Evolutionary conservation across 176 grass and related monocot species (phyloP).

Genomic region (Oryza meyeriana): DNA sequence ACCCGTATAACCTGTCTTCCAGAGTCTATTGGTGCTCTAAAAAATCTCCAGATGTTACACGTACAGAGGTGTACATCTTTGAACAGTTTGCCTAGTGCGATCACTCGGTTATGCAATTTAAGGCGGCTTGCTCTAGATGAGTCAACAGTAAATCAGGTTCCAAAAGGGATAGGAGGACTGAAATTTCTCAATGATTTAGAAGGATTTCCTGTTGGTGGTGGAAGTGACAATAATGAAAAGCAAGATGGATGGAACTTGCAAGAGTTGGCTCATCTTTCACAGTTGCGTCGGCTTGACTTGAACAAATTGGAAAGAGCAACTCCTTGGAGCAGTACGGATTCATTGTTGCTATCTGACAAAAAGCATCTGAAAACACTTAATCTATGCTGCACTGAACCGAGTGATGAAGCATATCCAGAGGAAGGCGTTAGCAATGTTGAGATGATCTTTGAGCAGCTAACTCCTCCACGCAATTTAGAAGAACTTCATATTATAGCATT

Average conservation of each 20-base stretch:
- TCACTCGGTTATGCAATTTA: neutral
- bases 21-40: neutral
- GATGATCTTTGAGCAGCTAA: conserved; percentile 20
- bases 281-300: neutral
- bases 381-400: neutral
- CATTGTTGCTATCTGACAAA: conserved; percentile 15
- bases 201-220: neutral
- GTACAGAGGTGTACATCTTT: neutral
- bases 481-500: neutral
- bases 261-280: conserved; percentile 9
- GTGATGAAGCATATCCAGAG: neutral
- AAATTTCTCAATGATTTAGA: neutral
- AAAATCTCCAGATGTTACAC: neutral
- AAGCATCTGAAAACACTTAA: neutral
- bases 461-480: conserved; percentile 3
- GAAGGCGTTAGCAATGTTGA: conserved; percentile 17
- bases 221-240: neutral
- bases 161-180: neutral
- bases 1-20: neutral
- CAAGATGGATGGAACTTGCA: conserved; percentile 26
- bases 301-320: conserved; percentile 11
- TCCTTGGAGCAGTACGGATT: neutral
- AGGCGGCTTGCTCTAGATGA: neutral
- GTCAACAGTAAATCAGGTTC: neutral
- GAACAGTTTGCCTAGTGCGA: neutral